phyloP scores from a whole-genome alignment of 169 alveolate genomes.

The Plasmodium inui region DNA sequence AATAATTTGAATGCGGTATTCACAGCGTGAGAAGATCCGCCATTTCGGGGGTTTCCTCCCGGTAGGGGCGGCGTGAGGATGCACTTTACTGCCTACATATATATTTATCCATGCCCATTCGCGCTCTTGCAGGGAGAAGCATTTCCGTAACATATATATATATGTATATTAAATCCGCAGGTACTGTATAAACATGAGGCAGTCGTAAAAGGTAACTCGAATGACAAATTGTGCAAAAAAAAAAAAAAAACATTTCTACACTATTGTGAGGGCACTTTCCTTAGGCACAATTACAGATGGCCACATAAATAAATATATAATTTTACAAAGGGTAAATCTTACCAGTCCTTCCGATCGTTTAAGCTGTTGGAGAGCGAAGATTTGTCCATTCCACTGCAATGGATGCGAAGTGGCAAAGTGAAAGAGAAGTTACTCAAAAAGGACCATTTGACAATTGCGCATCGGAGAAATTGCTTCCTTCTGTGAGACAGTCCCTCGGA shows the following conservation, averaged over 20 bases:
- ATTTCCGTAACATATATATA: background rate
- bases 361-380: background rate
- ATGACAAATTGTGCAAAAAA: slow-evolving; percentile 1
- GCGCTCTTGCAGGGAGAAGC: background rate
- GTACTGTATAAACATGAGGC: background rate
- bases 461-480: background rate
- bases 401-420: background rate
- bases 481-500: background rate
- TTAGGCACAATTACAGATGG: background rate
- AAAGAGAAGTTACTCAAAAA: background rate
- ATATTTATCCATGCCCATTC: background rate
- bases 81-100: background rate
- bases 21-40: background rate
- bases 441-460: background rate
- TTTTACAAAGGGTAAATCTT: background rate
- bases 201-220: background rate
- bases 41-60: background rate
- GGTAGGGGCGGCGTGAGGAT: background rate
- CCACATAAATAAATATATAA: background rate
- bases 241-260: slow-evolving; percentile 1
- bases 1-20: background rate
- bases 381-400: background rate
- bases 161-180: background rate
- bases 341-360: background rate
- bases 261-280: background rate